A percentile compares a stretch with the other conserved stretches of the same genome.
Conservation (phyloP, 2,329 filamentous ascomycete species). For the Colletotrichum nymphaeae region DNA sequence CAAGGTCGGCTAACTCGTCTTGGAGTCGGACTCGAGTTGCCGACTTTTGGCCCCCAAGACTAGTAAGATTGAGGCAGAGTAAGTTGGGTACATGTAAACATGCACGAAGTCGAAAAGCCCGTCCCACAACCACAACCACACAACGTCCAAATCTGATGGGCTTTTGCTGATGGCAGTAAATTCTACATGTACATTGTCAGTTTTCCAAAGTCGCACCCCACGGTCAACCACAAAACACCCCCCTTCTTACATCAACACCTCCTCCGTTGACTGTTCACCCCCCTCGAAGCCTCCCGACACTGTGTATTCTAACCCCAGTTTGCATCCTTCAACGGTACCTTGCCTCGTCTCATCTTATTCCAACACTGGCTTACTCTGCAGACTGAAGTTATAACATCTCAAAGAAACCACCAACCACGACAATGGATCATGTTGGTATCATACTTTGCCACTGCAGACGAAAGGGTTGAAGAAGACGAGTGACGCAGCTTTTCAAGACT, state of each 20-base stretch:
- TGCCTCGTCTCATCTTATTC: neutral
- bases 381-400: neutral
- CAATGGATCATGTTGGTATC: neutral
- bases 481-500: neutral
- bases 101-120: neutral
- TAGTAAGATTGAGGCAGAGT: neutral
- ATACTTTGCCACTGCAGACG: neutral
- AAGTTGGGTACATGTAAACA: neutral
- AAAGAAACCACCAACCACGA: neutral
- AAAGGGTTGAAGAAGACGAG: neutral
- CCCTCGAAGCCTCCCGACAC: neutral
- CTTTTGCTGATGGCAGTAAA: neutral
- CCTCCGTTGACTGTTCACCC: neutral
- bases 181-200: neutral
- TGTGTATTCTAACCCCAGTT: neutral
- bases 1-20: neutral
- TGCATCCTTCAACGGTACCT: neutral
- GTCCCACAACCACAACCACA: neutral
- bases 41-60: neutral
- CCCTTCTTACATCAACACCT: neutral
- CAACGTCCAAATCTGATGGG: neutral
- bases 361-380: neutral
- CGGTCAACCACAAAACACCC: neutral
- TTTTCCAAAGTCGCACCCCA: neutral
- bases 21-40: constrained; percentile 2